phyloP scores from a whole-genome alignment of 805 yeast genomes.

The Suhomyces pyralidae region DNA sequence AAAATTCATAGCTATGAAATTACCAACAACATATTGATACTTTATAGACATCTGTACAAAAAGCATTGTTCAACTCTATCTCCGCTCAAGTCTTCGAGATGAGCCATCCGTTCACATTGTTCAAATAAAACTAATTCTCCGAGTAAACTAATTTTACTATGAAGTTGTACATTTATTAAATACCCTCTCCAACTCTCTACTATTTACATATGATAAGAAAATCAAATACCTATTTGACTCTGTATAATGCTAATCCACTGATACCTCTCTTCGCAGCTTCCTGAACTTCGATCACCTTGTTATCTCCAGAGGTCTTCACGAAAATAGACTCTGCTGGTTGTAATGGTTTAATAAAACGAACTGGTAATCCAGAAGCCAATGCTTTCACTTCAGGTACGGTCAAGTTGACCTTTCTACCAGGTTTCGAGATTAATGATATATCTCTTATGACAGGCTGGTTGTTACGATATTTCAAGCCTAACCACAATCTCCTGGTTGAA shows the following conservation, averaged over 20 bases:
- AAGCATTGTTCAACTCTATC: not conserved
- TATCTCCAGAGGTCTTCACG: slow-evolving; percentile 46
- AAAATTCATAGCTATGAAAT: not conserved
- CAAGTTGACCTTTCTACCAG: slow-evolving; percentile 72
- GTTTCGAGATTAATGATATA: slow-evolving; percentile 75
- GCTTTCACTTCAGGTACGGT: slow-evolving; percentile 61
- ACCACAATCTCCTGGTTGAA: slow-evolving; percentile 83
- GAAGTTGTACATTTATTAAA: not conserved
- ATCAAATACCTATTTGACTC: slow-evolving; percentile 47
- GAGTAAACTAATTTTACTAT: not conserved
- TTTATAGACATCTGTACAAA: not conserved
- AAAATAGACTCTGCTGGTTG: slow-evolving; percentile 89
- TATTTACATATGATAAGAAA: slow-evolving; percentile 5
- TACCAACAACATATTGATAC: not conserved
- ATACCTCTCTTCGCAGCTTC: slow-evolving; percentile 78
- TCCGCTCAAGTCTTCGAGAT: not conserved
- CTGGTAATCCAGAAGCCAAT: slow-evolving; percentile 71
- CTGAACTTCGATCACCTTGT: slow-evolving; percentile 66
- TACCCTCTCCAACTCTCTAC: slow-evolving; percentile 1
- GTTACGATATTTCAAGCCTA: slow-evolving; percentile 84
- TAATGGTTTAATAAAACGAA: slow-evolving; percentile 73
- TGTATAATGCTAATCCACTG: slow-evolving; percentile 78
- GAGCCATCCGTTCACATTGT: not conserved
- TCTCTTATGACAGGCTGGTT: slow-evolving; percentile 72
- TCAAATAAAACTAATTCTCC: not conserved